Conservation (phyloP, 345 rosid genomes). For the Sisymbrium irio region DNA sequence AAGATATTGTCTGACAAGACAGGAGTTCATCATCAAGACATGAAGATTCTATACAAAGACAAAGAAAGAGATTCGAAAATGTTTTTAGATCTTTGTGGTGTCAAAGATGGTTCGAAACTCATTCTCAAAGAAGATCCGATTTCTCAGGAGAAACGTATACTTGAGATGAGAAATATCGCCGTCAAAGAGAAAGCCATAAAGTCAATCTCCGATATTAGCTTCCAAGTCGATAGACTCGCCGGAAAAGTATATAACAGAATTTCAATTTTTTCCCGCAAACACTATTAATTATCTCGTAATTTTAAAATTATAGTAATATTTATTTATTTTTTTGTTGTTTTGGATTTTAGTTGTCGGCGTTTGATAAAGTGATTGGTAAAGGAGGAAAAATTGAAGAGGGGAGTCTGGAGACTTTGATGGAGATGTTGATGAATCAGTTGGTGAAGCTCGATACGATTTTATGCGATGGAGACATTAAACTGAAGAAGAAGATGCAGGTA, state of each 20-base stretch:
- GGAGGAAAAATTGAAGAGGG: constrained; percentile 75
- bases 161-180: constrained; percentile 68
- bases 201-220: constrained; percentile 67
- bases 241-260: constrained; percentile 48
- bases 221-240: constrained; percentile 72
- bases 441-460: constrained; percentile 71
- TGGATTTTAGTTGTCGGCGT: constrained; percentile 60
- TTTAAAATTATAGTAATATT: not conserved
- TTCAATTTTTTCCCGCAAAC: not conserved
- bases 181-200: constrained; percentile 68
- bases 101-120: constrained; percentile 83
- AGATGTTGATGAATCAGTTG: constrained; percentile 79
- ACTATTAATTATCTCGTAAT: not conserved
- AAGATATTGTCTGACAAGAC: constrained; percentile 67
- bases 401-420: constrained; percentile 55
- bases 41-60: constrained; percentile 79
- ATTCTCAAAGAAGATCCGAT: constrained; percentile 72
- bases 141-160: constrained; percentile 71
- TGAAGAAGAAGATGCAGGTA: constrained; percentile 89
- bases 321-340: not conserved
- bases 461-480: constrained; percentile 68
- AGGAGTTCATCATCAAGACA: constrained; percentile 79
- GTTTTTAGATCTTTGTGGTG: constrained; percentile 77
- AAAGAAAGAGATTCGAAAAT: constrained; percentile 93
- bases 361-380: constrained; percentile 56